phyloP scores from a whole-genome alignment of 495 filamentous ascomycete genomes.

The Podospora anserina region DNA sequence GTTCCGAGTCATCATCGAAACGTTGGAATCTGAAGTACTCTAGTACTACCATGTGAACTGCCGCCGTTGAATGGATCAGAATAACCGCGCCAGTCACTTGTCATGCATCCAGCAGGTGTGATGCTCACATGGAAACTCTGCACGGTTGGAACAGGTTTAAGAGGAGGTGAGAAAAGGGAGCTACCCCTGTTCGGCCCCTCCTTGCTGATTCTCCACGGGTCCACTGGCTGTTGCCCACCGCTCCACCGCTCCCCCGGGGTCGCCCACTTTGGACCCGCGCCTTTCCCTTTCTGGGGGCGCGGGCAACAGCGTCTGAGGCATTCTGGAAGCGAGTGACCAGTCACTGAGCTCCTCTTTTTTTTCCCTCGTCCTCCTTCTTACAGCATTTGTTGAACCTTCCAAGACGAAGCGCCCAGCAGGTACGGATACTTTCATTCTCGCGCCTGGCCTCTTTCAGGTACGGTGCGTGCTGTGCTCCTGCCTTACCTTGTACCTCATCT shows the following conservation, averaged over 20 bases:
- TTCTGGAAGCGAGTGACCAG: slow-evolving; percentile 7
- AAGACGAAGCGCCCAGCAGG: not conserved
- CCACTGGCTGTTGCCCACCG: not conserved
- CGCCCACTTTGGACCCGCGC: slow-evolving; percentile 5
- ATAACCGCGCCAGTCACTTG: not conserved
- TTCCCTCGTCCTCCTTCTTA: slow-evolving; percentile 8
- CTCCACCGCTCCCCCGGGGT: slow-evolving; percentile 1
- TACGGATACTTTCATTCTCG: not conserved
- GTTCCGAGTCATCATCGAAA: not conserved
- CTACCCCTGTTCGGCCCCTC: not conserved
- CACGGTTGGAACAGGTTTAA: not conserved
- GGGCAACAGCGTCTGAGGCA: not conserved
- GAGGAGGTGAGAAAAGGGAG: slow-evolving; percentile 1
- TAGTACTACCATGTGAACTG: not conserved
- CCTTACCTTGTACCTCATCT: not conserved
- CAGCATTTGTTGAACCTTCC: not conserved
- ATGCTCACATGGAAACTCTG: not conserved
- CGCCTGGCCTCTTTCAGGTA: not conserved
- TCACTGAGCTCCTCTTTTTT: slow-evolving; percentile 16
- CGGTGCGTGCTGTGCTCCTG: not conserved
- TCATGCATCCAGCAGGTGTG: not conserved
- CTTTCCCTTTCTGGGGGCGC: slow-evolving; percentile 9
- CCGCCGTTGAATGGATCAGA: slow-evolving; percentile 12
- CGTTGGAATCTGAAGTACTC: too few relatives aligned
- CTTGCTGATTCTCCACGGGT: not conserved